Percentiles rank a stretch among this genome's conserved stretches.
Evolutionary conservation across 1,284 basidiomycete species (phyloP).

Genomic region (Melampsora americana): DNA sequence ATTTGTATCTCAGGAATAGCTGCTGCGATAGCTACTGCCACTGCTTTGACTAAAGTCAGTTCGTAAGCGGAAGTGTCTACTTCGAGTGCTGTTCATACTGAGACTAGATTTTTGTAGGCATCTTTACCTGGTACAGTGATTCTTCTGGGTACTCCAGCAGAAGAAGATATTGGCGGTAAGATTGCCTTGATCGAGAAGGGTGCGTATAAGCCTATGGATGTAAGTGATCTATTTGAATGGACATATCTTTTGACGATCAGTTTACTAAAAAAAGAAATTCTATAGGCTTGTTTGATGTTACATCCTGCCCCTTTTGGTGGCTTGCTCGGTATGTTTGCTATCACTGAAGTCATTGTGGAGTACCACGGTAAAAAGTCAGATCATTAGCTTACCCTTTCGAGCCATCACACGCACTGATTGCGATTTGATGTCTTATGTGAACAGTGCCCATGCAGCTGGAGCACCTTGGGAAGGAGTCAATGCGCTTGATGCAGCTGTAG

Average conservation of each 20-base stretch:
- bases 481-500: slow-evolving; percentile 76
- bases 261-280: neutral
- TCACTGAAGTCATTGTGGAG: slow-evolving; percentile 61
- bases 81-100: neutral
- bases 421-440: neutral
- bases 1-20: slow-evolving; percentile 78
- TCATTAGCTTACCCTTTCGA: slow-evolving; percentile 46
- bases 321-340: slow-evolving; percentile 56
- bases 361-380: slow-evolving; percentile 44
- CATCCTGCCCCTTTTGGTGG: slow-evolving; percentile 42
- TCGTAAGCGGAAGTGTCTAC: neutral
- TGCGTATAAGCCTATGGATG: slow-evolving; percentile 72
- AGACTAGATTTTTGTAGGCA: slow-evolving; percentile 54
- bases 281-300: slow-evolving; percentile 39
- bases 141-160: slow-evolving; percentile 81
- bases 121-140: slow-evolving; percentile 69
- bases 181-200: slow-evolving; percentile 67
- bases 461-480: slow-evolving; percentile 79
- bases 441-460: slow-evolving; percentile 51
- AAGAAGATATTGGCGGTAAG: slow-evolving; percentile 77
- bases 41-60: slow-evolving; percentile 60
- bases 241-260: slow-evolving; percentile 61
- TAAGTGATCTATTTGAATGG: slow-evolving; percentile 56
- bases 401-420: neutral
- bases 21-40: slow-evolving; percentile 68